Evolutionary conservation across 2,329 filamentous ascomycete genomes (phyloP).

Genomic region (Tolypocladium tundrense): DNA sequence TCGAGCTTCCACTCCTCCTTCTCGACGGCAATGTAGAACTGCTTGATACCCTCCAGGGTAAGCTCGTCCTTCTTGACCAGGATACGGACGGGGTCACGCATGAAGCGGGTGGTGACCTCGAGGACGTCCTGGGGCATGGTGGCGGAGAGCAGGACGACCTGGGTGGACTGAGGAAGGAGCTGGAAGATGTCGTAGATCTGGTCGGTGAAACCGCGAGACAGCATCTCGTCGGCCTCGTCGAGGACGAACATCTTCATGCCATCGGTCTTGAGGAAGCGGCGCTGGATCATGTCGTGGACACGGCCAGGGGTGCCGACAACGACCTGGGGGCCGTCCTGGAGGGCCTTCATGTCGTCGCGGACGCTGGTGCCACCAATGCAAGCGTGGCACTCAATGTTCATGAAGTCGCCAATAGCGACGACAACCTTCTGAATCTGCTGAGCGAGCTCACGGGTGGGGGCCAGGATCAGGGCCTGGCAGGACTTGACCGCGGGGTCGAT

Average conservation of each 20-base stretch:
- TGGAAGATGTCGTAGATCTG: conserved; percentile 99
- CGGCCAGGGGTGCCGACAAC: conserved; percentile 96
- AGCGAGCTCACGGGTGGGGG: conserved; percentile 94
- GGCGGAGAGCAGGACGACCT: conserved; percentile 95
- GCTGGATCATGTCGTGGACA: conserved; percentile 99
- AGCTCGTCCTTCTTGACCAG: conserved; percentile 99
- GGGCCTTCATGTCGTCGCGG: conserved; percentile 96
- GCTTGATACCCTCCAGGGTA: conserved; percentile 99
- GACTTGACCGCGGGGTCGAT: conserved; percentile 90
- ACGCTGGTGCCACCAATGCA: conserved; percentile 98
- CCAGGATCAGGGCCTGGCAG: conserved; percentile 96
- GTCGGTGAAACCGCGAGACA: conserved; percentile 98
- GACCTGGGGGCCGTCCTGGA: conserved; percentile 91
- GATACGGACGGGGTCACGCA: conserved; percentile 98
- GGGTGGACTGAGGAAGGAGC: conserved; percentile 92
- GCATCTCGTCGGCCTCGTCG: conserved; percentile 98
- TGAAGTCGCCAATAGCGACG: conserved; percentile 97
- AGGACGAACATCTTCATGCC: conserved; percentile 99
- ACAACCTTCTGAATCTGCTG: conserved; percentile 99
- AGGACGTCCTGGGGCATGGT: conserved; percentile 99
- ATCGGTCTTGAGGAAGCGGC: conserved; percentile 92
- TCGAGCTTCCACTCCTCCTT: conserved; percentile 99
- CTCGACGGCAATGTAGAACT: conserved; percentile 99
- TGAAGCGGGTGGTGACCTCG: conserved; percentile 99
- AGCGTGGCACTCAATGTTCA: conserved; percentile 98